These are phyloP conservation scores for Alternaria angustiovoidea DNA, from an alignment of 2,329 filamentous ascomycete genomes.

Conservation along the genomic window DNA sequence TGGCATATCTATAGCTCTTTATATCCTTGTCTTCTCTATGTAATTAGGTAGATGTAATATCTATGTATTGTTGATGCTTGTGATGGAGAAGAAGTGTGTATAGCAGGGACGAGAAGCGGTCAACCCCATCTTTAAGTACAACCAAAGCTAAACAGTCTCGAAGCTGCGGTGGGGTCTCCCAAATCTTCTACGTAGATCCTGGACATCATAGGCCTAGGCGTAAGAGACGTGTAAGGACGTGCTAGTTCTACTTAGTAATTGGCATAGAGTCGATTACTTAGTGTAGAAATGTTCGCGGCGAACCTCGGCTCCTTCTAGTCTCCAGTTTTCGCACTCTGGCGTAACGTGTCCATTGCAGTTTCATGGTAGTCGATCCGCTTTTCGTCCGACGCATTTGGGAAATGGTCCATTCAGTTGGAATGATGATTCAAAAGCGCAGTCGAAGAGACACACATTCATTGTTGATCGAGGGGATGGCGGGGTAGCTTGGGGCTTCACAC, in stretches of 20 bases:
- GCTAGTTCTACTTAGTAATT: constrained; percentile 7
- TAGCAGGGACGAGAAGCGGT: background rate
- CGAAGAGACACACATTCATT: background rate
- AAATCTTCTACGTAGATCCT: constrained; percentile 9
- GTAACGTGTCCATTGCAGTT: background rate
- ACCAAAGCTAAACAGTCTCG: constrained; percentile 4
- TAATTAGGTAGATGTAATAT: background rate
- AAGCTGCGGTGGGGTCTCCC: constrained; percentile 8
- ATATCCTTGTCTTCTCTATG: background rate
- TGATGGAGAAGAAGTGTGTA: background rate
- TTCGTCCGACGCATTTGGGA: background rate
- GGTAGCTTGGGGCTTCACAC: constrained; percentile 13
- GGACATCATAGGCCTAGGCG: background rate
- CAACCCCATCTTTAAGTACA: constrained; percentile 9
- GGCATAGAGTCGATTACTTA: constrained; percentile 2
- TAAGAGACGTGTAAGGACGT: background rate
- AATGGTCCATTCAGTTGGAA: background rate
- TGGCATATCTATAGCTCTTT: constrained; percentile 31
- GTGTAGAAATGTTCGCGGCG: constrained; percentile 8
- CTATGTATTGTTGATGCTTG: background rate
- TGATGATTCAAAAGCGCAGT: background rate
- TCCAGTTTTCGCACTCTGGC: constrained; percentile 10
- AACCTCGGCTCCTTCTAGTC: constrained; percentile 21
- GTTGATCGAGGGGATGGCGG: constrained; percentile 1
- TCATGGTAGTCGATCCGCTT: background rate